Percentiles rank a stretch among this genome's conserved stretches.
These are phyloP conservation scores for Colletotrichum eremochloae DNA, from an alignment of 2,329 filamentous ascomycete genomes.

Conservation along the genomic window DNA sequence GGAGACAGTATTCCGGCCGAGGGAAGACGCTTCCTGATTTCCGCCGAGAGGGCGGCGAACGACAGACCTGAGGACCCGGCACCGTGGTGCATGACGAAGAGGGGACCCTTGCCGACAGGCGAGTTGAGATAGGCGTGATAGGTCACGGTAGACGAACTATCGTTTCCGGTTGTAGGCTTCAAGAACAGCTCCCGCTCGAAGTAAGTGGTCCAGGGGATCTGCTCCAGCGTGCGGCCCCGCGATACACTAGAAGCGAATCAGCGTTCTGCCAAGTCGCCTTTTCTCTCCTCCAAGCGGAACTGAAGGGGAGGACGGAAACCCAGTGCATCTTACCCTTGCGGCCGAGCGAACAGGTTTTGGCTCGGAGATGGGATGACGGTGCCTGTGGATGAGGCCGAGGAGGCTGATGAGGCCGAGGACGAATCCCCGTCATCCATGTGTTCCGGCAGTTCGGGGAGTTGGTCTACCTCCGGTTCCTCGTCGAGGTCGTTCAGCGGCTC, in stretches of 20 bases:
- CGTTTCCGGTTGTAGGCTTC: constrained; percentile 52
- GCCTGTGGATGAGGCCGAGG: constrained; percentile 89
- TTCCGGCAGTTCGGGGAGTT: constrained; percentile 61
- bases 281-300: background rate
- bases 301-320: constrained; percentile 29
- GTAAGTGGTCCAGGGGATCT: constrained; percentile 88
- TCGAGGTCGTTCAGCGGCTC: constrained; percentile 66
- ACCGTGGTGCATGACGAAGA: constrained; percentile 96
- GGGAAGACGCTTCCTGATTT: constrained; percentile 83
- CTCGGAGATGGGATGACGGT: constrained; percentile 87
- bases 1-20: constrained; percentile 85
- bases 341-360: constrained; percentile 79
- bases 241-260: constrained; percentile 33
- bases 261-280: background rate
- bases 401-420: constrained; percentile 73
- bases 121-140: constrained; percentile 93
- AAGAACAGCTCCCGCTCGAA: constrained; percentile 91
- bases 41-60: constrained; percentile 84
- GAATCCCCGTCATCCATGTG: constrained; percentile 74
- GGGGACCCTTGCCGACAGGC: constrained; percentile 78
- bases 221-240: constrained; percentile 69
- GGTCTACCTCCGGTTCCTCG: constrained; percentile 63
- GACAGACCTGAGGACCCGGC: constrained; percentile 90
- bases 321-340: constrained; percentile 68
- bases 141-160: constrained; percentile 60